Base-by-base conservation (phyloP, 345 rosid species). In the Corchorus capsularis region DNA sequence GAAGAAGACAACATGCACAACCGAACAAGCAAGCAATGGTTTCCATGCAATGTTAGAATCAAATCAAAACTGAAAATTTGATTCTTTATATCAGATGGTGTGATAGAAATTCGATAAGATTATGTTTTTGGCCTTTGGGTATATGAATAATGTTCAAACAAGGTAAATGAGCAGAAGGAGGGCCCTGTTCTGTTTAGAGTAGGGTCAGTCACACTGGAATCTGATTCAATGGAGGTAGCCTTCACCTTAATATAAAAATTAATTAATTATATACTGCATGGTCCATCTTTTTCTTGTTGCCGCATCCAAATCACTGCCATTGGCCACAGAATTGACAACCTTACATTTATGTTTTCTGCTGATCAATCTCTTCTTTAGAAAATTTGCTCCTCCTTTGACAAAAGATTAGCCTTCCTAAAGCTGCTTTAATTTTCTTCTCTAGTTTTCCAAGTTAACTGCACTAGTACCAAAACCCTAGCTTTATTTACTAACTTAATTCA, bases 221-320 rank as follows among this genome's bases (percentile, higher is more conserved):
- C 68, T 37, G 68, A 63, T 63, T 63, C 67, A 37, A 37, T 63
- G 19, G 45, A 9, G 41, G 45, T 62, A 62, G 45, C 45, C 43
- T 62, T 62, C 66, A 62, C 20, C 20, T 4, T 2, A 32, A 61
- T 27, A 27, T 27, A 27, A 27, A 27, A 27, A 27, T 27, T 0
- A 57, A 5, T 39, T 39, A 39, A 27, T 27, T 39, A 1, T 13
- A 34, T 35, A 34, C 19, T 4, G 37, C 47, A 16, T 35, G 45
- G 6, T 37, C 67, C 47, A 37, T 63, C 20, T 63, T 63, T 35
- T 8, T 37, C 67, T 17, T 37, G 20, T 63, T 15, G 47, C 67
- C 46, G 22, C 67, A 37, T 63, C 66, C 67, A 63, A 37, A 22
- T 17, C 68, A 63, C 39, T 17, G 68, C 22, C 49, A 63, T 63